A percentile compares a stretch with the other conserved stretches of the same genome.
Evolutionary conservation across 345 rosid species (phyloP).

Genomic region (Melaleuca alternifolia): DNA sequence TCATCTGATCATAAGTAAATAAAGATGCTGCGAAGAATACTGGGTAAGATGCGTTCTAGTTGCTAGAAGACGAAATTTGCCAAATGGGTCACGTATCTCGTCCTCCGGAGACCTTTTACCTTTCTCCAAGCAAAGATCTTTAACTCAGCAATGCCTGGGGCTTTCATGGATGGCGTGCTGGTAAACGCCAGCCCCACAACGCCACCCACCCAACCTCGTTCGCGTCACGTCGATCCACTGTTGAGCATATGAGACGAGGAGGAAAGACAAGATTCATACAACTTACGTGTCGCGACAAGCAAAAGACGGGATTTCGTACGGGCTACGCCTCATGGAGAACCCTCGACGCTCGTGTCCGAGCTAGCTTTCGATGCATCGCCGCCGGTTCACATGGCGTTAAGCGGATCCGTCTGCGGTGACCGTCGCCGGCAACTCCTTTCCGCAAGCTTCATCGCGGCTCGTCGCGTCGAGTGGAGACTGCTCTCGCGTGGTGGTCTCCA

Average conservation of each 20-base stretch:
- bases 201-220: background rate
- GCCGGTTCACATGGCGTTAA: background rate
- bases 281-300: background rate
- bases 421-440: no score
- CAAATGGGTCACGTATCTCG: background rate
- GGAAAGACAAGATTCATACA: background rate
- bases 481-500: background rate
- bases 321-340: background rate
- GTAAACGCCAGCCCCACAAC: background rate
- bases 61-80: background rate
- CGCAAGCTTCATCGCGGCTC: no score
- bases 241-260: background rate
- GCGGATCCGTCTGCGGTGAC: background rate
- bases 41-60: background rate
- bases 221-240: background rate
- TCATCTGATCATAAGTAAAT: background rate
- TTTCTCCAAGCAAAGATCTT: background rate
- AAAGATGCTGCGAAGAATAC: background rate
- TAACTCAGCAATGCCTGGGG: background rate
- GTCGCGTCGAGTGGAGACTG: no score
- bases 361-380: background rate
- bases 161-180: background rate
- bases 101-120: background rate
- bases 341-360: background rate
- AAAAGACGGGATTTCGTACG: background rate